Evolutionary conservation across 2,329 filamentous ascomycete species (phyloP).

Genomic region (Sporothrix mexicana): DNA sequence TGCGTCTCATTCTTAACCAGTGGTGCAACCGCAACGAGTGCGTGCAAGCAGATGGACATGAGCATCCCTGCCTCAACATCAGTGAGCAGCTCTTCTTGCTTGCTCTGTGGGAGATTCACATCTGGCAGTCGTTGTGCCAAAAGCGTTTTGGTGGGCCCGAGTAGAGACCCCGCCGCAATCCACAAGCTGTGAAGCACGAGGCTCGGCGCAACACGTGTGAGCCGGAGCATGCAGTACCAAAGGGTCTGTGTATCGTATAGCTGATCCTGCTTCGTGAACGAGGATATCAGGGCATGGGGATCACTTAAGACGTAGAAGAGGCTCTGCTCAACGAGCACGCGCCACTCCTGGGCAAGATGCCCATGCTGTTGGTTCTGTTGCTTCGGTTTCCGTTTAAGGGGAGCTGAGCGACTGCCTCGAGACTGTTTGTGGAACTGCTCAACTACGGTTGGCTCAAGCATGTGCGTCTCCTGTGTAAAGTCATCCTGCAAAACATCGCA

Average conservation of each 20-base stretch:
- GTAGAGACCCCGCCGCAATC: conserved; percentile 64
- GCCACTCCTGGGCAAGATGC: conserved; percentile 57
- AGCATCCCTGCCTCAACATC: conserved; percentile 59
- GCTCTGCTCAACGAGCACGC: conserved; percentile 66
- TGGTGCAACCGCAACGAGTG: conserved; percentile 64
- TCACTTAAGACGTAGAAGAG: conserved; percentile 68
- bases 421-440: conserved; percentile 42
- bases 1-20: conserved; percentile 54
- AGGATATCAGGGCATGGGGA: conserved; percentile 59
- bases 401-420: conserved; percentile 41
- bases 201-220: conserved; percentile 62
- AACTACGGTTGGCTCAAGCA: conserved; percentile 51
- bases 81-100: conserved; percentile 48
- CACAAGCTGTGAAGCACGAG: conserved; percentile 69
- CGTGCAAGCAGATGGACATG: conserved; percentile 67
- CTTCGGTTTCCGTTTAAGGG: conserved; percentile 47
- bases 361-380: conserved; percentile 33
- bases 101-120: conserved; percentile 46
- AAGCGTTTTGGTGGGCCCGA: conserved; percentile 58
- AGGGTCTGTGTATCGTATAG: conserved; percentile 65
- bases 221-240: conserved; percentile 67
- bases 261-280: conserved; percentile 60
- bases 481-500: conserved; percentile 66
- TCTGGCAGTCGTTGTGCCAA: conserved; percentile 50
- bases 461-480: conserved; percentile 56